phyloP scores from a whole-genome alignment of 73 alveolate species.

The Breviolum minutum region DNA sequence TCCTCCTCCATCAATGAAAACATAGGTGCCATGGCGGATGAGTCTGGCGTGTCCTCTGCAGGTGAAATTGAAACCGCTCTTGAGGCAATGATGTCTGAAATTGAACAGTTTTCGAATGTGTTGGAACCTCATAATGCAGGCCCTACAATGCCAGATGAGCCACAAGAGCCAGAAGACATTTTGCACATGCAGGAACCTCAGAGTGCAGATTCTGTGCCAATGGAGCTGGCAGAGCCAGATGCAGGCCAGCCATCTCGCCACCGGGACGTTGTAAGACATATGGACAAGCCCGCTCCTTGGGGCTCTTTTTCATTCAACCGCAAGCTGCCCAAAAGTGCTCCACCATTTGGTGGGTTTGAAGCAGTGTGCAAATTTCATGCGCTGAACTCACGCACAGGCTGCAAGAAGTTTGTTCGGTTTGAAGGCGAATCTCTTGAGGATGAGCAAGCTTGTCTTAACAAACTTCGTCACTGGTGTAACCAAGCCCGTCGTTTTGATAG shows the following conservation, averaged over 20 bases:
- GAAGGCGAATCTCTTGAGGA: neutral
- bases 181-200: too few species aligned
- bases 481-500: neutral
- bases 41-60: too few species aligned
- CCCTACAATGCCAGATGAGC: too few species aligned
- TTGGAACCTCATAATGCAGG: too few species aligned
- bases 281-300: neutral
- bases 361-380: neutral
- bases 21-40: too few species aligned
- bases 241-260: too few species aligned
- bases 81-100: too few species aligned
- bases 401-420: slow-evolving; percentile 7
- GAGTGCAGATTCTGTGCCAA: too few species aligned
- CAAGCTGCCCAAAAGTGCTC: slow-evolving; percentile 1
- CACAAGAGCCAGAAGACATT: too few species aligned
- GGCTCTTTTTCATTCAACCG: neutral
- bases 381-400: neutral
- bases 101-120: too few species aligned
- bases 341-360: slow-evolving; percentile 30
- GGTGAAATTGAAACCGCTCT: too few species aligned
- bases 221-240: neutral
- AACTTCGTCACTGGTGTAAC: neutral
- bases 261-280: neutral
- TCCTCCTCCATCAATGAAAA: too few species aligned
- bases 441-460: neutral